phyloP scores from a whole-genome alignment of 768 basidiomycete genomes.

The Hysterangium stoloniferum region DNA sequence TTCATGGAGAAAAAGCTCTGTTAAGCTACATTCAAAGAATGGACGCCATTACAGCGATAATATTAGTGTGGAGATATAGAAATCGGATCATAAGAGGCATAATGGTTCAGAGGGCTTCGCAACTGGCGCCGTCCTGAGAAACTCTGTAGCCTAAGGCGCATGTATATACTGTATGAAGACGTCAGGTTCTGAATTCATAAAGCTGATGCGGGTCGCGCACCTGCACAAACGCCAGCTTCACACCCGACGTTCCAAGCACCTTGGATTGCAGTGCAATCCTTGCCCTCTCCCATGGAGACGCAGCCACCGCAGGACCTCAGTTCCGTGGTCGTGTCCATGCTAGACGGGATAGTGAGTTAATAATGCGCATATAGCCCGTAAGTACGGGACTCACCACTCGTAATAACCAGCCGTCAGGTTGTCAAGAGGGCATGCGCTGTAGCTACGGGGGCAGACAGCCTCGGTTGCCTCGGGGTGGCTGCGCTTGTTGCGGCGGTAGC shows the following conservation, averaged over 20 bases:
- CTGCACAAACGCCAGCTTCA: conserved; percentile 41
- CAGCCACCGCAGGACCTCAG: conserved; percentile 76
- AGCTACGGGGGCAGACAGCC: conserved; percentile 43
- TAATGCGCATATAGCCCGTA: neutral
- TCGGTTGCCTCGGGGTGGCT: neutral
- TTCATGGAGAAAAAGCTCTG: too few species aligned
- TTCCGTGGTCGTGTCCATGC: conserved; percentile 52
- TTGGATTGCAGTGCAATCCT: conserved; percentile 63
- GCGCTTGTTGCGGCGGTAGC: conserved; percentile 4
- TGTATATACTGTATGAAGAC: conserved; percentile 34
- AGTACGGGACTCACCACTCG: conserved; percentile 35
- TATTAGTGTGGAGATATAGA: neutral
- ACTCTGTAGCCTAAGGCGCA: conserved; percentile 43
- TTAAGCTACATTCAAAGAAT: too few species aligned
- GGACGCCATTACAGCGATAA: too few species aligned
- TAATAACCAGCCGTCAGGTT: conserved; percentile 36
- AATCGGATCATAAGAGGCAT: neutral
- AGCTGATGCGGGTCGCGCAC: conserved; percentile 29
- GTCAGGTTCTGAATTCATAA: neutral
- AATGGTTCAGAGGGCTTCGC: conserved; percentile 27
- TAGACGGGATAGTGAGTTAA: neutral
- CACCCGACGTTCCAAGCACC: conserved; percentile 70
- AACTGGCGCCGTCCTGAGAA: conserved; percentile 35
- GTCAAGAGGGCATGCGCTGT: conserved; percentile 50
- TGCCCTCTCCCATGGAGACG: conserved; percentile 48